Percentiles rank a stretch among this genome's conserved stretches.
These are phyloP conservation scores for Pseudoturritis turrita DNA, from an alignment of 345 rosid genomes.

Conservation along the genomic window DNA sequence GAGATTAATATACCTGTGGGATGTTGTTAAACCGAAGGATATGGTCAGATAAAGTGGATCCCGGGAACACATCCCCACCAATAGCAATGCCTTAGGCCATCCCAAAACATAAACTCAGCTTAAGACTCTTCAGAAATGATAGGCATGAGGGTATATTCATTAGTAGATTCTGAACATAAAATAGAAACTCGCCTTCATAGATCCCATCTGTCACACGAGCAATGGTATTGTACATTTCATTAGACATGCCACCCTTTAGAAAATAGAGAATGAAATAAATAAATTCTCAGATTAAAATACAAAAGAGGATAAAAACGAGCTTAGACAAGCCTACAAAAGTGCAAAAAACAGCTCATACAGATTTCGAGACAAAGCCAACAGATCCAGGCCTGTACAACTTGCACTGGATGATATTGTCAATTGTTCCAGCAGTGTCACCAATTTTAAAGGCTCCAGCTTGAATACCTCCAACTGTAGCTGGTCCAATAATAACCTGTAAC, in stretches of 20 bases:
- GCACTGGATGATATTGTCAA: slow-evolving; percentile 88
- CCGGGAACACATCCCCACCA: slow-evolving; percentile 99
- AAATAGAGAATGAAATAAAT: not conserved
- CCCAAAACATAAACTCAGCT: slow-evolving; percentile 18
- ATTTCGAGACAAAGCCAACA: slow-evolving; percentile 97
- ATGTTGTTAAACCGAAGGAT: slow-evolving; percentile 93
- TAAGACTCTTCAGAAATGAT: not conserved
- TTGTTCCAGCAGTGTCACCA: slow-evolving; percentile 99
- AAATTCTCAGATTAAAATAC: too few relatives aligned
- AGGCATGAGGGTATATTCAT: too few relatives aligned
- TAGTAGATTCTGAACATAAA: not conserved
- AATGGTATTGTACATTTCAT: slow-evolving; percentile 87
- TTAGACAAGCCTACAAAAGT: too few relatives aligned
- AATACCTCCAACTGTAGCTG: slow-evolving; percentile 93
- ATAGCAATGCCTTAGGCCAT: slow-evolving; percentile 90
- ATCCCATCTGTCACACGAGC: slow-evolving; percentile 97
- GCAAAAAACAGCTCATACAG: slow-evolving; percentile 49
- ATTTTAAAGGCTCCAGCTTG: slow-evolving; percentile 97
- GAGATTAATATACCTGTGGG: slow-evolving; percentile 93
- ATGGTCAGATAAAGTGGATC: slow-evolving; percentile 95
- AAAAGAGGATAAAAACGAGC: too few relatives aligned
- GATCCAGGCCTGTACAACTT: slow-evolving; percentile 98
- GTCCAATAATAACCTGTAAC: slow-evolving; percentile 94
- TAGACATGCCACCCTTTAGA: slow-evolving; percentile 95
- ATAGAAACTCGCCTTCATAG: slow-evolving; percentile 63